Evolutionary conservation across 805 yeast genomes (phyloP), one percentile per base, ranked within the genome.

Genomic region (Lachancea sp.): DNA sequence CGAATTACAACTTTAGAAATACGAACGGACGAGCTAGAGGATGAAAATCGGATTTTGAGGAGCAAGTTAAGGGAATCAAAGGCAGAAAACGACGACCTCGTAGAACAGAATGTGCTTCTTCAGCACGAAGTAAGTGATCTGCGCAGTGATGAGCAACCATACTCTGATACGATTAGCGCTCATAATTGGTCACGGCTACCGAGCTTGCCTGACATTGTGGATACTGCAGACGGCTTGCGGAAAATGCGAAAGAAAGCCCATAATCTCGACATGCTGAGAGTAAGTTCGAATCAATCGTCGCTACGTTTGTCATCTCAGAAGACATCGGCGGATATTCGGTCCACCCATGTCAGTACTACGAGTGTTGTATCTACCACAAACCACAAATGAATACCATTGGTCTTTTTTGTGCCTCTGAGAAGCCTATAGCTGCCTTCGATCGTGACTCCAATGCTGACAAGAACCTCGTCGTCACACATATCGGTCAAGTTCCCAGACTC

Each of bases 31-130:
- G 54, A 51, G 15, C 31, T 51, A 16, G 54, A 51, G 23, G 40
- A 32, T 28, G 52, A 48, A 17, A 48, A 50, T 26, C 33, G 40
- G 2, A 36, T 41, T n/a, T 24, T 50, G 13, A 12, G 30, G 6
- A 41, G 41, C 29, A 41, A 37, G 18, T 25, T 50, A 8, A 28
- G 28, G n/a, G 31, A 29, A 4, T 24, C 44, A 22, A 34, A 41
- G 29, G 6, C 23, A 9, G 51, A 51, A 23, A 51, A 47, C 40
- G 54, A 50, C 30, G 21, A 25, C 20, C 34, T 43, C 16, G 22
- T 51, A 16, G 56, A 51, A 40, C 47, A 38, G 30, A 51, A 51
- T 32, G 47, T 51, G 9, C 41, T 52, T 17, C 35, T 50, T 24
- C 49, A 49, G 29, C 51, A 52, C 38, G 56, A 52, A 34, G n/a